A percentile compares a stretch with the other conserved stretches of the same genome.
Evolutionary conservation across 495 filamentous ascomycete species (phyloP).

Genomic region (Podospora fimiseda): DNA sequence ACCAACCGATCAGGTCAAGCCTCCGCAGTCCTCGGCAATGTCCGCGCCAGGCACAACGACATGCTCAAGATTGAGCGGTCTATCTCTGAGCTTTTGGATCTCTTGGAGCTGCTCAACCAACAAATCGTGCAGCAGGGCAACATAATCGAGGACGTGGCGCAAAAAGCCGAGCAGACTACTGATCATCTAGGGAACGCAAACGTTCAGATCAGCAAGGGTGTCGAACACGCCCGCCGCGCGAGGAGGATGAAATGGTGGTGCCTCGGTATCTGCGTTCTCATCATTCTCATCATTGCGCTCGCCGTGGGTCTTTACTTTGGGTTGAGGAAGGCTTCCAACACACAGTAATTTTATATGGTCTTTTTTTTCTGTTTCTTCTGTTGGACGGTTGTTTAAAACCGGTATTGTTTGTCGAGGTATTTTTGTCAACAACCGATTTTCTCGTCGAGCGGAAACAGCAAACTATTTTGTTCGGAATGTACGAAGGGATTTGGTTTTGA

Average conservation of each 20-base stretch:
- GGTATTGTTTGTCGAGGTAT: no score
- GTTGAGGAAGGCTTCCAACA: neutral
- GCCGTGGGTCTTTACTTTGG: conserved; percentile 33
- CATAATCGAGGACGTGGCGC: conserved; percentile 47
- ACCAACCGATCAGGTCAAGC: conserved; percentile 62
- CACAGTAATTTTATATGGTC: no score
- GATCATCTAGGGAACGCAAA: conserved; percentile 55
- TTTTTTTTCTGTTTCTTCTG: no score
- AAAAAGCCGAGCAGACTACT: conserved; percentile 49
- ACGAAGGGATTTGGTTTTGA: no score
- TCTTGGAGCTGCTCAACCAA: conserved; percentile 63
- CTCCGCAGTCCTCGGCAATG: conserved; percentile 58
- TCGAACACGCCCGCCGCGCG: conserved; percentile 48
- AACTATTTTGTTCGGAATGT: no score
- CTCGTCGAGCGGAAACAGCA: no score
- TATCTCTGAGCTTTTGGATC: conserved; percentile 54
- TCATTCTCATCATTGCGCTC: conserved; percentile 46
- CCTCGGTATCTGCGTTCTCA: conserved; percentile 51
- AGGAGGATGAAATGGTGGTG: conserved; percentile 70
- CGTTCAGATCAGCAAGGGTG: conserved; percentile 54
- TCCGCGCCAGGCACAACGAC: conserved; percentile 71
- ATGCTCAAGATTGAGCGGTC: conserved; percentile 65
- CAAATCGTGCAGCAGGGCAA: conserved; percentile 58
- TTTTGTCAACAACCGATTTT: no score
- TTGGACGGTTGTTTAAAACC: no score